Base-by-base conservation (phyloP, 768 basidiomycete species). In the Austroboletus festivus region DNA sequence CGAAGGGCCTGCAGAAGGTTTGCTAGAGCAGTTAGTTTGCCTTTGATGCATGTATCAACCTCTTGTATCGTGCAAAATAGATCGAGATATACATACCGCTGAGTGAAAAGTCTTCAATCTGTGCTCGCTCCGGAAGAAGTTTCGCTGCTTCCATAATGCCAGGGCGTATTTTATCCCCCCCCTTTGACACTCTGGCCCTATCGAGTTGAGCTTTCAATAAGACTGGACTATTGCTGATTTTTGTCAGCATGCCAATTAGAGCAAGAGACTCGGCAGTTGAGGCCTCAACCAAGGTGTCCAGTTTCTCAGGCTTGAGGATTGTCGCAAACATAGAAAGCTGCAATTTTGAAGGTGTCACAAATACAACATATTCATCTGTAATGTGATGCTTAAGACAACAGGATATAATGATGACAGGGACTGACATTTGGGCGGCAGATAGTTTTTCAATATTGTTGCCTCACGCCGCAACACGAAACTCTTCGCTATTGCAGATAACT, bases 351-450 rank as follows among this genome's bases (percentile, higher is more conserved):
- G 96, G 95, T 5, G 84, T 83, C 24, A 96, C 76, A 65, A 98
- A 98, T n/a, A 98, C 84, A n/a, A 95, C 88, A 62, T 95, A 97
- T 82, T 99, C 96, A 62, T 89, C 95, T 98, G 54, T 8, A 9
- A 37, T 22, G n/a, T n/a, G 16, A 19, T 16, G 38, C 37, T 50
- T 35, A 54, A 22, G 4, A 26, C 33, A 52, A 23, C 50, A 34
- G 16, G 23, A 15, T 7, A 11, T 5, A 18, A 21, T 11, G 35
- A 23, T 28, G n/a, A 30, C 24, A 16, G 41, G 18, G 28, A 67
- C 85, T 51, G 48, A 96, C 94, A 74, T 73, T 96, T 96, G 1
- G 96, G 93, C 10, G 95, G 95, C 19, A 99, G 70, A 63, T 88
- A 89, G 53, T 85, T 85, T 55, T 83, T 78, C 43, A 97, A 68